Conservation (phyloP, 106 monocot genomes). For the Narthecium ossifragum region DNA sequence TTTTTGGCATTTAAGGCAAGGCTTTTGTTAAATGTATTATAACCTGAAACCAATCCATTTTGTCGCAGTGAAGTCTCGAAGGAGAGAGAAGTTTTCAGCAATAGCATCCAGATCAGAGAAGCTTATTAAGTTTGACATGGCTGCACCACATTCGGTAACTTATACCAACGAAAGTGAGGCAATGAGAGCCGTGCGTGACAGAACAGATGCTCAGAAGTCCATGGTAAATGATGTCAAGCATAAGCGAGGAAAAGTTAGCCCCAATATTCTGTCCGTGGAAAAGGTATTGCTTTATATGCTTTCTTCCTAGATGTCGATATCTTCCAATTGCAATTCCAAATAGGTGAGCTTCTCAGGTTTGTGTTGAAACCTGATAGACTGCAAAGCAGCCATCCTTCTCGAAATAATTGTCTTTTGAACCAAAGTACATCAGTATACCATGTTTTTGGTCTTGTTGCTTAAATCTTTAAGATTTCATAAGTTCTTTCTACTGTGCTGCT, state of each 20-base stretch:
- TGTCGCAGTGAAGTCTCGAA: conserved; percentile 27
- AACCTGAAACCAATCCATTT: too few relatives aligned
- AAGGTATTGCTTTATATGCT: conserved; percentile 18
- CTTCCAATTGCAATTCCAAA: too few relatives aligned
- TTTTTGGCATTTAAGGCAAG: background rate
- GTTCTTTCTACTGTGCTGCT: too few relatives aligned
- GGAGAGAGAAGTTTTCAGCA: conserved; percentile 23
- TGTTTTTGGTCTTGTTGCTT: background rate
- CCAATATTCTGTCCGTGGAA: background rate
- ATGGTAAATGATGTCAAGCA: conserved; percentile 20
- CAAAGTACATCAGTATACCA: background rate
- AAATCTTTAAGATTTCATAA: too few relatives aligned
- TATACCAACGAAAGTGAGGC: conserved; percentile 21
- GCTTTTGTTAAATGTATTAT: too few relatives aligned
- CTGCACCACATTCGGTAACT: conserved; percentile 9
- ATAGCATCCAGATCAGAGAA: conserved; percentile 20
- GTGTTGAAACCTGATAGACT: too few relatives aligned
- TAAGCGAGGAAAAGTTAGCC: conserved; percentile 25
- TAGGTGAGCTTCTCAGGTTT: too few relatives aligned
- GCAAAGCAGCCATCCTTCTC: too few relatives aligned
- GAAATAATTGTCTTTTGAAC: background rate
- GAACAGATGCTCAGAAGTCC: conserved; percentile 13
- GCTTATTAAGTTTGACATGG: conserved; percentile 18
- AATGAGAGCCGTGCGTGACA: conserved; percentile 11
- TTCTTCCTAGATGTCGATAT: too few relatives aligned